phyloP scores from a whole-genome alignment of 106 monocot species.

The Narthecium ossifragum region DNA sequence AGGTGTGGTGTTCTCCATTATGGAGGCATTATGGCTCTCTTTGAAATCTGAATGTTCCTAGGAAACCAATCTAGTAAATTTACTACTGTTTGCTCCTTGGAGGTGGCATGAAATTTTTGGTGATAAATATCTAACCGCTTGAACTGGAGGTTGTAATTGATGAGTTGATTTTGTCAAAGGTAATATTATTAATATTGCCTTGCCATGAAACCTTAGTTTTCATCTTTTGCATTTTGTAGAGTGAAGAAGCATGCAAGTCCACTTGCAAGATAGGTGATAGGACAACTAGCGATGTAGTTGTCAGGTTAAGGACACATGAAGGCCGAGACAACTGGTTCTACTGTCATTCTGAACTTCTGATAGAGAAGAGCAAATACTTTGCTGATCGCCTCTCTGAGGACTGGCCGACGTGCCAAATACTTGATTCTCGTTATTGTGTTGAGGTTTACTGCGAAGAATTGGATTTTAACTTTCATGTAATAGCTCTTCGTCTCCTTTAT shows the following conservation, averaged over 20 bases:
- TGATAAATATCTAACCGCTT: no score
- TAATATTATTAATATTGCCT: no score
- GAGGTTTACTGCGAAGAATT: constrained; percentile 68
- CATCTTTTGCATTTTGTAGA: constrained; percentile 3
- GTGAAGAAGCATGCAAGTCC: constrained; percentile 5
- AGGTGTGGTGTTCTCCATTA: no score
- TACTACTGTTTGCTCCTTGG: no score
- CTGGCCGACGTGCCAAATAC: constrained; percentile 89
- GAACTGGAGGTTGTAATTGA: no score
- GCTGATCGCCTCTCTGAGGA: constrained; percentile 75
- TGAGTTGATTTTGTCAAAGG: no score
- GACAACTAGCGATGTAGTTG: constrained; percentile 74
- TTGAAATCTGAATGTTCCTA: no score
- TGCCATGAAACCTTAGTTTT: no score
- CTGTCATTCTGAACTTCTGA: constrained; percentile 71
- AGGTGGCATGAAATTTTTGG: no score
- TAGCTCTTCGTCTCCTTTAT: constrained; percentile 63
- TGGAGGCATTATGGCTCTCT: no score
- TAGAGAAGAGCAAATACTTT: constrained; percentile 73
- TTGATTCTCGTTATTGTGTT: constrained; percentile 74
- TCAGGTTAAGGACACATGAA: constrained; percentile 62
- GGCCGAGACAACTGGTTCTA: constrained; percentile 77
- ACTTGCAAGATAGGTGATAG: constrained; percentile 49
- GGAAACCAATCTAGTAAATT: no score
- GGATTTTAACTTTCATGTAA: constrained; percentile 68